Evolutionary conservation across 345 rosid species (phyloP).

Genomic region (Trapa incisa): DNA sequence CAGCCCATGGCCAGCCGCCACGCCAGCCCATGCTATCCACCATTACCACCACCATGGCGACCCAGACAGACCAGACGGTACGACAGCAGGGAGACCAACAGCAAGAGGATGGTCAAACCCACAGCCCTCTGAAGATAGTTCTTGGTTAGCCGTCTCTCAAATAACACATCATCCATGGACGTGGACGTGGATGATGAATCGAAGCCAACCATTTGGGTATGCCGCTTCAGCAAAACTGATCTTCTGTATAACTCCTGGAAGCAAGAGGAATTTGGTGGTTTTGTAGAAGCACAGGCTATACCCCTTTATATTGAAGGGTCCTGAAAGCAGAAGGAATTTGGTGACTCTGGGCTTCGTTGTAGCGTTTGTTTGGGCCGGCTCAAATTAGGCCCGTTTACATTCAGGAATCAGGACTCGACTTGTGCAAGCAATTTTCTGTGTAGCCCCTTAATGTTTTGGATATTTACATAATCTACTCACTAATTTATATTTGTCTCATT

Average conservation of each 20-base stretch:
- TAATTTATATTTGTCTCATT: too few relatives aligned
- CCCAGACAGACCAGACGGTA: conserved; percentile 25
- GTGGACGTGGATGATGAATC: not conserved
- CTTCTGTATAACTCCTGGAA: not conserved
- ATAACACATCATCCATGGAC: conserved; percentile 9
- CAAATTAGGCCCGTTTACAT: too few relatives aligned
- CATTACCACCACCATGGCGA: conserved; percentile 15
- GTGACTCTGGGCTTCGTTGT: too few relatives aligned
- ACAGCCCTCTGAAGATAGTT: conserved; percentile 19
- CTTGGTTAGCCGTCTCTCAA: conserved; percentile 15
- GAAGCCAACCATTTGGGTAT: not conserved
- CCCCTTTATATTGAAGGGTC: too few relatives aligned
- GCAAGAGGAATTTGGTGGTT: too few relatives aligned
- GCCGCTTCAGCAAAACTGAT: not conserved
- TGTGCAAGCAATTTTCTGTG: too few relatives aligned
- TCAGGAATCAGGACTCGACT: too few relatives aligned
- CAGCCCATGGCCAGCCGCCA: conserved; percentile 62
- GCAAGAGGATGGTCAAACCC: conserved; percentile 21
- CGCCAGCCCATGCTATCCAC: not conserved
- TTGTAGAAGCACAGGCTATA: too few relatives aligned
- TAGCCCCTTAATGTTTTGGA: too few relatives aligned
- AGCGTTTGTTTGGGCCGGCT: too few relatives aligned
- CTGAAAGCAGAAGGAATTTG: too few relatives aligned
- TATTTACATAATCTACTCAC: too few relatives aligned
- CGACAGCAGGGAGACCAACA: conserved; percentile 22